Evolutionary conservation across 495 filamentous ascomycete species (phyloP).

Genomic region (Penicillium nucicola): DNA sequence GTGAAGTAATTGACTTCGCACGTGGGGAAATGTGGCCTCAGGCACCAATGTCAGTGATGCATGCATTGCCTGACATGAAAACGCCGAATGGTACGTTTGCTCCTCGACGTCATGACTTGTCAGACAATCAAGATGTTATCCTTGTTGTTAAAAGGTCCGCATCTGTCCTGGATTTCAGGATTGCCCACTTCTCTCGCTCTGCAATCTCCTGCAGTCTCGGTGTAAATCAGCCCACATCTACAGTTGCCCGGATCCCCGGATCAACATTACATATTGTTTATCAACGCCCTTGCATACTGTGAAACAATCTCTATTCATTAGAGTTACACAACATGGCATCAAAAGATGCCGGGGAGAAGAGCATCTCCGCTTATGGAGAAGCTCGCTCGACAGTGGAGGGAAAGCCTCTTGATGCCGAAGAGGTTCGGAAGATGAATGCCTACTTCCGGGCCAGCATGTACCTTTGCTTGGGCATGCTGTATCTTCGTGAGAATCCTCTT

Average conservation of each 20-base stretch:
- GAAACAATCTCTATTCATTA: not conserved
- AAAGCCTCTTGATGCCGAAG: slow-evolving; percentile 56
- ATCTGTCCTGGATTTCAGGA: not conserved
- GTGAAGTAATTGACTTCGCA: too few species aligned
- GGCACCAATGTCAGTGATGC: too few species aligned
- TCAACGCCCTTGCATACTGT: not conserved
- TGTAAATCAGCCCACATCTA: not conserved
- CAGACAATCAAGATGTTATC: not conserved
- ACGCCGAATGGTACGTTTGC: not conserved
- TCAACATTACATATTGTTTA: not conserved
- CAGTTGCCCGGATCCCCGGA: not conserved
- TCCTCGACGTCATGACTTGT: slow-evolving; percentile 4
- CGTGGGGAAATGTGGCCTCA: too few species aligned
- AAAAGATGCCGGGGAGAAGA: slow-evolving; percentile 18
- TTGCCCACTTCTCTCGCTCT: not conserved
- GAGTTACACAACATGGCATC: slow-evolving; percentile 8
- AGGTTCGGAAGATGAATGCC: slow-evolving; percentile 60
- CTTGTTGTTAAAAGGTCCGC: not conserved
- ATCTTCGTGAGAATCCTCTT: slow-evolving; percentile 64
- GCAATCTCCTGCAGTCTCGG: not conserved
- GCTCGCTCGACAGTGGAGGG: slow-evolving; percentile 62
- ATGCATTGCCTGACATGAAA: too few species aligned
- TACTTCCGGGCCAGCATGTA: slow-evolving; percentile 72
- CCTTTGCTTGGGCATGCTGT: slow-evolving; percentile 72
- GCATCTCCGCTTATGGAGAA: slow-evolving; percentile 59